These are phyloP conservation scores for Ceraceosorus guamensis DNA, from an alignment of 1,284 basidiomycete genomes.

Conservation along the genomic window DNA sequence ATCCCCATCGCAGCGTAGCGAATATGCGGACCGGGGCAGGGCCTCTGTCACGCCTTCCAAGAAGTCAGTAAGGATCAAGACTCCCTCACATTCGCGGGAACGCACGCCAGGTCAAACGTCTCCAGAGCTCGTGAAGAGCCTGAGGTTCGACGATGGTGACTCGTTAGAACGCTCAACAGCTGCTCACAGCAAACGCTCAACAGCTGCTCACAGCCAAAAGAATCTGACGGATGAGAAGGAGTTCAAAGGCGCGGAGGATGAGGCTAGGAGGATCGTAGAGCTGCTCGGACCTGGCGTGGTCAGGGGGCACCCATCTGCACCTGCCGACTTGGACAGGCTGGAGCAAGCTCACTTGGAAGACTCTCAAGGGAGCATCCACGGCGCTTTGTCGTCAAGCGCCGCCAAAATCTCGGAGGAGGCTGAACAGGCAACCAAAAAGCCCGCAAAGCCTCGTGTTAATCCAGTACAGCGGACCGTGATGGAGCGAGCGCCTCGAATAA, in stretches of 20 bases:
- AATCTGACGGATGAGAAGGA: background rate
- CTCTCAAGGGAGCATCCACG: no score
- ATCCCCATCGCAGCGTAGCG: no score
- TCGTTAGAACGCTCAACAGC: no score
- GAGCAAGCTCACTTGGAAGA: constrained; percentile 3
- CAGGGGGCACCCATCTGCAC: background rate
- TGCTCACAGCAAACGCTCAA: no score
- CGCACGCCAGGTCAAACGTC: background rate
- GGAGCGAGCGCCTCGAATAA: no score
- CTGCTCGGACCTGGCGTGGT: constrained; percentile 24
- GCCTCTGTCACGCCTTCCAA: background rate
- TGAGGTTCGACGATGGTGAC: background rate
- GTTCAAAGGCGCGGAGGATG: constrained; percentile 17
- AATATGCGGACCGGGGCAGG: no score
- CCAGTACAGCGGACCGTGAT: no score
- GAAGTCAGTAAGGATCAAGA: constrained; percentile 6
- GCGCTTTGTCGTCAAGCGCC: no score
- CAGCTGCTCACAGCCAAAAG: no score
- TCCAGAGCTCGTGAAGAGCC: background rate
- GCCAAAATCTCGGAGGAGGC: no score
- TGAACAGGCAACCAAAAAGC: no score
- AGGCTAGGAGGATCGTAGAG: constrained; percentile 38
- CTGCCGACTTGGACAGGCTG: background rate
- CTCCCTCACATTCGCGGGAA: background rate
- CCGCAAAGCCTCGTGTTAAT: no score